Evolutionary conservation across 2,329 filamentous ascomycete species (phyloP).

Genomic region (Fusarium tanahbumbuense): DNA sequence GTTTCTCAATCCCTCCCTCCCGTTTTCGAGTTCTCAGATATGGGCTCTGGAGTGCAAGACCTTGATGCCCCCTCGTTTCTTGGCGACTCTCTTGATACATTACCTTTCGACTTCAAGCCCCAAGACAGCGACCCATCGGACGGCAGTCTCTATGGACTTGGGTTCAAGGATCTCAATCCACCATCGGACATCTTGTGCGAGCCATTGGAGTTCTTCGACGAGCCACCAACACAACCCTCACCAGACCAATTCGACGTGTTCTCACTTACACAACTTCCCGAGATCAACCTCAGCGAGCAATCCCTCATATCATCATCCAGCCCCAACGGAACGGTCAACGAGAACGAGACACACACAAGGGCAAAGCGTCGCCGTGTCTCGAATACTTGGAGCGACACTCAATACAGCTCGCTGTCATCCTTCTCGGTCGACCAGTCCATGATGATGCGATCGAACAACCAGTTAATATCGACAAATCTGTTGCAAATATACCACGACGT

Average conservation of each 20-base stretch:
- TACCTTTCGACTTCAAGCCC: background rate
- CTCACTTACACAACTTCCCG: background rate
- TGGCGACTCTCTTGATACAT: background rate
- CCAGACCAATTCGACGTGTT: background rate
- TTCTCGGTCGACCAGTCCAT: conserved; percentile 40
- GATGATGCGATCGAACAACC: conserved; percentile 46
- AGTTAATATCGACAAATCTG: conserved; percentile 56
- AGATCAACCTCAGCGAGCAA: background rate
- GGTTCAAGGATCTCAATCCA: background rate
- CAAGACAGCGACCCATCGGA: background rate
- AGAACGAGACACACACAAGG: conserved; percentile 7
- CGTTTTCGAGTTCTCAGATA: background rate
- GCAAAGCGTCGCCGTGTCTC: conserved; percentile 11
- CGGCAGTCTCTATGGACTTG: background rate
- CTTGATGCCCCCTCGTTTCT: background rate
- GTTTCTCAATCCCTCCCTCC: conserved; percentile 10
- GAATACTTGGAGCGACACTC: conserved; percentile 5
- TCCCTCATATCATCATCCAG: background rate
- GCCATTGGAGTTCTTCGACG: conserved; percentile 8
- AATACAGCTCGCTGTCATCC: conserved; percentile 14
- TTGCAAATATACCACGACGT: conserved; percentile 65
- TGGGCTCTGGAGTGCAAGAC: background rate
- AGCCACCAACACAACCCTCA: background rate
- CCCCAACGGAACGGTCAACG: background rate
- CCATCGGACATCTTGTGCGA: background rate